Percentiles rank a stretch among this genome's conserved stretches.
phyloP scores from a whole-genome alignment of 129 eudicot species.

The Flaveria brownii region DNA sequence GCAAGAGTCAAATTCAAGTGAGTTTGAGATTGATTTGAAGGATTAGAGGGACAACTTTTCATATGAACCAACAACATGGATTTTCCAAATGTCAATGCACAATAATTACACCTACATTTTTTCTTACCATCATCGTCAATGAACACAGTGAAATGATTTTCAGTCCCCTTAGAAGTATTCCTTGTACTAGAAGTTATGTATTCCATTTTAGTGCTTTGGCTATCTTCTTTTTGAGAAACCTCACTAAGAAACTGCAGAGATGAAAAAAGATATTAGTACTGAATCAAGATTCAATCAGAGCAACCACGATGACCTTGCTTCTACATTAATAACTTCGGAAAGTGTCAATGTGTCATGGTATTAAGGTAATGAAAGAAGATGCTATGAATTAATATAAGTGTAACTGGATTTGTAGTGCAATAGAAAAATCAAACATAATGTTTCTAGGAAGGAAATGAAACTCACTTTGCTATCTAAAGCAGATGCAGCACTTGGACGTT shows the following conservation, averaged over 20 bases:
- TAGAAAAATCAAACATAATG: not conserved
- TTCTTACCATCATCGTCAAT: not conserved
- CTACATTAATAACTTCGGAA: too few species aligned
- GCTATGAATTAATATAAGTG: too few species aligned
- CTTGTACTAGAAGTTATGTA: not conserved
- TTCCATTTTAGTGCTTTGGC: not conserved
- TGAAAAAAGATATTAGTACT: not conserved
- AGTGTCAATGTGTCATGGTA: too few species aligned
- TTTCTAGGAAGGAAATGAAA: not conserved
- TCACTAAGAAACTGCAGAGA: not conserved
- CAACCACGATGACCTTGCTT: too few species aligned
- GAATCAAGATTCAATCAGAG: too few species aligned
- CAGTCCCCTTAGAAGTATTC: not conserved
- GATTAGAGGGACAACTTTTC: constrained; percentile 3
- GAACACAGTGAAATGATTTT: not conserved
- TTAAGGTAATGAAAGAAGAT: too few species aligned
- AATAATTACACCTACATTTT: not conserved
- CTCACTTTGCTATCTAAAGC: constrained; percentile 1
- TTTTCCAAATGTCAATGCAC: not conserved
- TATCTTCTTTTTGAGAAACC: not conserved
- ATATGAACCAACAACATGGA: not conserved
- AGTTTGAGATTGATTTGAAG: not conserved
- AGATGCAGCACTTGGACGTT: not conserved
- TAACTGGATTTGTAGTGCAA: too few species aligned
- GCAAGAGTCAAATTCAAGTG: not conserved